Evolutionary conservation across 2,329 filamentous ascomycete genomes (phyloP), one percentile per base, ranked within the genome.

Genomic region (Fusarium sp.): DNA sequence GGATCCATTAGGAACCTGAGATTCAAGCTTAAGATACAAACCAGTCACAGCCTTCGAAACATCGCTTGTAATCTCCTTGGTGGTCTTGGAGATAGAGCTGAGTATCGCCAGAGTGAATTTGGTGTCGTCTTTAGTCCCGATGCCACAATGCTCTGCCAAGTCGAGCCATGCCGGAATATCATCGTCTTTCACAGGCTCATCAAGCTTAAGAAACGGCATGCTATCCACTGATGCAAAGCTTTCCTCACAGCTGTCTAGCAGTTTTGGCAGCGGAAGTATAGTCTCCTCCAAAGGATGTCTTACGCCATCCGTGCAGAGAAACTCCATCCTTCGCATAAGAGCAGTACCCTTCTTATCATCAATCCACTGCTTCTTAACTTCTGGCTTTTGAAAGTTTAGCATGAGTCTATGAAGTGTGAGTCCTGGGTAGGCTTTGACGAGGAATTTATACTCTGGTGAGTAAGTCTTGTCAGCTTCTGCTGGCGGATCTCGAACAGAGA

Each of bases 261-360:
- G 10, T 8, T 12, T 34, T 6, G 56, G 30, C 6, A 59, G 10
- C 11, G 42, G 56, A 14, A 59, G 42, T 2, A 59, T 14, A n/a
- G 56, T 28, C 41, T 59, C 56, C 30, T 59, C 32, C 2, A 59
- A 24, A 3, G 56, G 42, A 12, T 34, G 56, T 2, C 56, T 18
- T 3, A 59, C 11, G 12, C 12, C 32, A 18, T 59, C 42, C 0
- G 32, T 50, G 20, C 56, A 59, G 14, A 59, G 56, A 24, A 59
- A 59, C 32, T 59, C 42, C 56, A 38, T 59, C 22, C 14, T 38
- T 6, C 5, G 7, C 56, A 59, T 50, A n/a, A 59, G n/a, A 20
- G 41, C 56, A 6, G 56, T 28, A 0, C 56, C 56, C 45, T 59
- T 59, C 32, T 28, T 50, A 10, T 59, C 56, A 8, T 59, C 56